A percentile compares a stretch with the other conserved stretches of the same genome.
Evolutionary conservation across 2,329 filamentous ascomycete species (phyloP).

Genomic region (Nemania serpens): DNA sequence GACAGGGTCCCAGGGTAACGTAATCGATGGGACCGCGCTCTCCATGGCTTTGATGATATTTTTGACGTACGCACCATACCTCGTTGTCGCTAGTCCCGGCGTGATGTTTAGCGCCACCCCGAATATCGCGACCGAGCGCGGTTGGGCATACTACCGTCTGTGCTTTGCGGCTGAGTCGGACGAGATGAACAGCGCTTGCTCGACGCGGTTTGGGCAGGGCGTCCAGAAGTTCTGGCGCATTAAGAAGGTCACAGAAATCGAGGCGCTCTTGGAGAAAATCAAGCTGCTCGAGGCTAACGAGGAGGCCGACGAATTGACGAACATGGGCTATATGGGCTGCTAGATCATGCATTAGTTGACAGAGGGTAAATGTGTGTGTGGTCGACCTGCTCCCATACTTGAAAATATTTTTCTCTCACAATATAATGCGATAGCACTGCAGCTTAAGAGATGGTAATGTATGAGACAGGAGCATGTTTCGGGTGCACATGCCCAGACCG

Average conservation of each 20-base stretch:
- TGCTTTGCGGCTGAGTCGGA: constrained; percentile 87
- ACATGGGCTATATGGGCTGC: constrained; percentile 38
- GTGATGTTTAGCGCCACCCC: constrained; percentile 72
- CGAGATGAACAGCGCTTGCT: constrained; percentile 66
- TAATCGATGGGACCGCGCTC: constrained; percentile 61
- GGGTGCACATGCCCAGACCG: no score
- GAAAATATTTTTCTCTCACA: no score
- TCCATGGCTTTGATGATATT: constrained; percentile 71
- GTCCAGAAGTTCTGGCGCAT: constrained; percentile 78
- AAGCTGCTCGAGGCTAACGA: constrained; percentile 30
- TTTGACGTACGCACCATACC: constrained; percentile 69
- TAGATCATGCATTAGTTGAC: constrained; percentile 18
- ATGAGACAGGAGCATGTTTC: no score
- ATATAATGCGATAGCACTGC: no score
- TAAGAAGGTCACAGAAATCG: constrained; percentile 67
- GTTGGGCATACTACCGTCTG: constrained; percentile 75
- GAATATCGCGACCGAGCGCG: constrained; percentile 60
- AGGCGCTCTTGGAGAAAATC: constrained; percentile 58
- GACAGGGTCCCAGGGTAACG: constrained; percentile 39
- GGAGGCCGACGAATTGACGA: constrained; percentile 32
- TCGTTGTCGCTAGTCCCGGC: constrained; percentile 74
- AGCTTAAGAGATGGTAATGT: no score
- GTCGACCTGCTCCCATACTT: not conserved
- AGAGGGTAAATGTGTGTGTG: not conserved
- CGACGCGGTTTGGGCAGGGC: constrained; percentile 68